Evolutionary conservation across 805 yeast genomes (phyloP), one percentile per base, ranked within the genome.

Genomic region (Teunomyces tritomae): DNA sequence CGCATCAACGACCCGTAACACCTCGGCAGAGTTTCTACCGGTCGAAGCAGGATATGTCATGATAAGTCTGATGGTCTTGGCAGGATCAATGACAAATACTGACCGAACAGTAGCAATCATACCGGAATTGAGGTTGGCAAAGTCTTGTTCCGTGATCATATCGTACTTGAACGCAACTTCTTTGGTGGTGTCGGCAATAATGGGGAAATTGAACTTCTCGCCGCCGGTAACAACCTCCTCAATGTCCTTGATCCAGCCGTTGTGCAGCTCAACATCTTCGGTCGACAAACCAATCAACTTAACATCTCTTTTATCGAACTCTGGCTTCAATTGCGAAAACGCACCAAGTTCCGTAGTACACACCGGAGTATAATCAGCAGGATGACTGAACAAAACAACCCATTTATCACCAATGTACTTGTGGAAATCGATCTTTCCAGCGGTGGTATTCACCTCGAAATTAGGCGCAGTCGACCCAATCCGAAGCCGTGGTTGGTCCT

Each of bases 331-430:
- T 61, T 80, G 78, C 54, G 89, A 84, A 59, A 85, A 84, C 6
- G 89, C 89, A 53, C 89, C 89, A 50, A 85, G 73, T 65, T 85
- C 90, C 44, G 90, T 85, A 53, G 89, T 85, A 65, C 90, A 85
- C 42, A 85, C 87, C 30, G 90, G 90, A 16, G 90, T 85, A 73
- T 81, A 84, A 63, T 84, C 89, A 54, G 83, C 89, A 47, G 90
- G 90, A 63, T 85, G 89, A 28, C 87, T 81, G 70, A 85, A 85
- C 52, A 85, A 74, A 35, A 84, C 80, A 40, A 74, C 76, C 89
- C 90, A 84, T 48, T 74, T 67, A 59, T 76, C 73, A 30, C 83
- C 87, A 49, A 79, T 73, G 67, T 68, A 84, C 50, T 80, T 78
- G 66, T 84, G 84, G 72, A 84, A 83, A 52, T 78, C 76, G 51